Base-by-base conservation (phyloP, 257 asterid genomes). In the Solanum virginianum region DNA sequence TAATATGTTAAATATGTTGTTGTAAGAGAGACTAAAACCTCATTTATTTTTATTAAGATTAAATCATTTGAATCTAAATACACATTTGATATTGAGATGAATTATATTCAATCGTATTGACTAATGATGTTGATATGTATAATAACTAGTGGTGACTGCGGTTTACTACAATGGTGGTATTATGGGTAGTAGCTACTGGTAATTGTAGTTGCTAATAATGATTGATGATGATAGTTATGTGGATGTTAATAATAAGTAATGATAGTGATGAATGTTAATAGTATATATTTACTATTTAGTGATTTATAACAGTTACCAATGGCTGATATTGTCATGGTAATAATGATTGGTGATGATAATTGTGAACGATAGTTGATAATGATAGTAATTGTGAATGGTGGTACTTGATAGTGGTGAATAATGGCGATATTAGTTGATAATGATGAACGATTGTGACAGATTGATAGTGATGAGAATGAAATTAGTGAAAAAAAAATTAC, bases 381-480 rank as follows among this genome's bases (percentile, higher is more conserved):
- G 70, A 4, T 12, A 5, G 10, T 60, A 8, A 22, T 60, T 12
- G 0, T 62, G 4, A 22, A 22, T 10, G 8, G 7, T 62, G 1
- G 11, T 62, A 22, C 36, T 62, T 62, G 10, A 10, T 60, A 22
- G 10, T 51, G 14, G 16, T 51, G 6, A 15, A 6, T 51, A 17
- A 0, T 15, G 6, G 1, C 16, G 13, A 51, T 15, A 12, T 0
- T 51, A 51, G 6, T 51, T 53, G 20, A 55, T 55, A 55, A 55
- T 55, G n/a, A 3, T 55, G 0, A 15, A 7, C 57, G 1, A 55
- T 54, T 1, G 60, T 51, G 2, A 12, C 1, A 12, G 0, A 7
- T 7, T 5, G 0, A 3, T 4, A 14, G 1, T 16, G 1, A 0
- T 5, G 15, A 4, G 8, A 54, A 15, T 54, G 2, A 54, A 14